These are phyloP conservation scores for Penicillium angulare DNA, from an alignment of 495 filamentous ascomycete species.

Conservation along the genomic window DNA sequence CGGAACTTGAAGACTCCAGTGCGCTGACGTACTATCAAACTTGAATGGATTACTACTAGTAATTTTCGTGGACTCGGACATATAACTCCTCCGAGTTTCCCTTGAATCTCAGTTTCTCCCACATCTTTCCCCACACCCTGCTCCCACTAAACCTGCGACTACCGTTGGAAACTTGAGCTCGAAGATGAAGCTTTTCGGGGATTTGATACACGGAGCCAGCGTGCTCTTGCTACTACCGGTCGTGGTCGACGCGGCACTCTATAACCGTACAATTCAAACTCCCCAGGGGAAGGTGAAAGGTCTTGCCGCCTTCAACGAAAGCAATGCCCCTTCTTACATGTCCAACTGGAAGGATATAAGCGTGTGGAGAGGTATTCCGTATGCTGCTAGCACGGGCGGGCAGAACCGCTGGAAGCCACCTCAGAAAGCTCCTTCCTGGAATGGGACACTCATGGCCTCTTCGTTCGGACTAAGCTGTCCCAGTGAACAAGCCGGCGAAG, in stretches of 20 bases:
- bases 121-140: too few relatives aligned
- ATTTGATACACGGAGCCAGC: too few relatives aligned
- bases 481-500: background rate
- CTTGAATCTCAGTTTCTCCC: too few relatives aligned
- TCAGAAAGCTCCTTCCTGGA: constrained; percentile 6
- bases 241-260: background rate
- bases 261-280: background rate
- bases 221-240: too few relatives aligned
- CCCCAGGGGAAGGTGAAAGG: background rate
- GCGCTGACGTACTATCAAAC: too few relatives aligned
- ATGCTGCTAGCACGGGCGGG: constrained; percentile 8
- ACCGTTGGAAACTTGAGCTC: too few relatives aligned
- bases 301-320: background rate
- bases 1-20: too few relatives aligned
- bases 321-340: constrained; percentile 15
- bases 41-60: too few relatives aligned
- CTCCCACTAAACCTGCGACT: too few relatives aligned
- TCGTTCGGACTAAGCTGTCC: background rate
- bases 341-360: constrained; percentile 49
- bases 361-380: constrained; percentile 15
- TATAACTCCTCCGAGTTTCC: too few relatives aligned
- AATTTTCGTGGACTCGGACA: too few relatives aligned
- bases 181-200: too few relatives aligned
- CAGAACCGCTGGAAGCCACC: constrained; percentile 16
- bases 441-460: background rate